Percentiles rank a stretch among this genome's conserved stretches.
Evolutionary conservation across 441 rosid species (phyloP).

Genomic region (Biscutella laevigata): DNA sequence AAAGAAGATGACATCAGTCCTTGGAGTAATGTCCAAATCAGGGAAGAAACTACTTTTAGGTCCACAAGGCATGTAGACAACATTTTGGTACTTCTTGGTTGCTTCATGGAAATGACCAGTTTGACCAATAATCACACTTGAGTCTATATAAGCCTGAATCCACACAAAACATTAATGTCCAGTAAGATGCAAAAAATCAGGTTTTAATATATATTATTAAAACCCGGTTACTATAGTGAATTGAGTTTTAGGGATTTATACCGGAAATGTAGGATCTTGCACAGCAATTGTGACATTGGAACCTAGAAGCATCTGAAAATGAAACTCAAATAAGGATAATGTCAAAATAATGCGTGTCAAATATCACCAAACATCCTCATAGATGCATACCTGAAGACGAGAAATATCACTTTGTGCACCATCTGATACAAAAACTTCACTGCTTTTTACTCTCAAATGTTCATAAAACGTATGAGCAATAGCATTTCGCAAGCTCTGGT

Average conservation of each 20-base stretch:
- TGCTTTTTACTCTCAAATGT: constrained; percentile 37
- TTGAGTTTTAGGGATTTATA: too few relatives aligned
- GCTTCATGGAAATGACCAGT: constrained; percentile 44
- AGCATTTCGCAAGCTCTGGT: constrained; percentile 44
- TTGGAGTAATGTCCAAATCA: constrained; percentile 31
- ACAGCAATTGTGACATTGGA: constrained; percentile 54
- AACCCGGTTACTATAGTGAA: too few relatives aligned
- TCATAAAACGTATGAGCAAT: constrained; percentile 53
- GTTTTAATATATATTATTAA: too few relatives aligned
- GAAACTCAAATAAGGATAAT: constrained; percentile 3
- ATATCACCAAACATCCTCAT: not conserved
- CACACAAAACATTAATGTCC: not conserved
- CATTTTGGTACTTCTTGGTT: constrained; percentile 40
- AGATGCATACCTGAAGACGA: constrained; percentile 57
- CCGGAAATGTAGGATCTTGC: constrained; percentile 87
- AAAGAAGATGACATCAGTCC: constrained; percentile 65
- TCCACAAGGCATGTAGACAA: constrained; percentile 51
- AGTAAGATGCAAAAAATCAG: not conserved
- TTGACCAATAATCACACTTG: constrained; percentile 61
- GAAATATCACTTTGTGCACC: constrained; percentile 81
- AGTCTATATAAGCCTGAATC: constrained; percentile 54
- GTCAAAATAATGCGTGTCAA: not conserved
- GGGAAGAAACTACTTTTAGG: constrained; percentile 53
- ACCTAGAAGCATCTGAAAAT: constrained; percentile 61
- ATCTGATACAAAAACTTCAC: constrained; percentile 74